These are phyloP conservation scores for Talaromyces rugulosus DNA, from an alignment of 2,329 filamentous ascomycete genomes.

Conservation along the genomic window DNA sequence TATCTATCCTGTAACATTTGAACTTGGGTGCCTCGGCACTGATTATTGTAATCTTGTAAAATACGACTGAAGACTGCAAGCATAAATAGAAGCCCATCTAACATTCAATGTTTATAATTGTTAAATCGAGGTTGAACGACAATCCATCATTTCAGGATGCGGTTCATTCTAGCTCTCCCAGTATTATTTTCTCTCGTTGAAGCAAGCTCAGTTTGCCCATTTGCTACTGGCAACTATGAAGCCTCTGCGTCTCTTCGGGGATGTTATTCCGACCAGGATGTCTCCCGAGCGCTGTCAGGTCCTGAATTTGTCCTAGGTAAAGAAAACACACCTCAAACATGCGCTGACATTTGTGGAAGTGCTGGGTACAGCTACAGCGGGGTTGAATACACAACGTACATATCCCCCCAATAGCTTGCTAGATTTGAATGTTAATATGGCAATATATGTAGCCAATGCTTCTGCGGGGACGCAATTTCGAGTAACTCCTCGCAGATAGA, in stretches of 20 bases:
- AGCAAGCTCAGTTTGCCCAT: no score
- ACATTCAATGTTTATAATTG: no score
- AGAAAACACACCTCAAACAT: slow-evolving; percentile 1
- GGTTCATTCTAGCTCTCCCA: no score
- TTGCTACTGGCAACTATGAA: neutral
- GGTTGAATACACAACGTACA: slow-evolving; percentile 5
- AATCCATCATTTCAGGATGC: no score
- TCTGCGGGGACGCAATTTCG: neutral
- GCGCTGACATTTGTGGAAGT: neutral
- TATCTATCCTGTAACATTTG: no score
- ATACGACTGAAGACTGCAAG: no score
- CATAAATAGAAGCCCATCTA: no score
- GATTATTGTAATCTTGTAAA: no score
- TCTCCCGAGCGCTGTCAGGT: neutral
- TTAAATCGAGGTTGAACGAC: no score
- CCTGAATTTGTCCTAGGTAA: neutral
- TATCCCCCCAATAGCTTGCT: neutral
- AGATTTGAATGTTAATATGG: neutral
- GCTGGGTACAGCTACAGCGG: slow-evolving; percentile 5
- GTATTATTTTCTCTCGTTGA: no score
- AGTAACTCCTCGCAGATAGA: neutral
- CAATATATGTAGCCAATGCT: slow-evolving; percentile 5
- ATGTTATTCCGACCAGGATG: slow-evolving; percentile 3
- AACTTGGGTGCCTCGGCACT: no score
- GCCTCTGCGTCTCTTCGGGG: neutral